Evolutionary conservation across 306 rosid species (phyloP), one percentile per base, ranked within the genome.

Genomic region (Vigna nakashimae): DNA sequence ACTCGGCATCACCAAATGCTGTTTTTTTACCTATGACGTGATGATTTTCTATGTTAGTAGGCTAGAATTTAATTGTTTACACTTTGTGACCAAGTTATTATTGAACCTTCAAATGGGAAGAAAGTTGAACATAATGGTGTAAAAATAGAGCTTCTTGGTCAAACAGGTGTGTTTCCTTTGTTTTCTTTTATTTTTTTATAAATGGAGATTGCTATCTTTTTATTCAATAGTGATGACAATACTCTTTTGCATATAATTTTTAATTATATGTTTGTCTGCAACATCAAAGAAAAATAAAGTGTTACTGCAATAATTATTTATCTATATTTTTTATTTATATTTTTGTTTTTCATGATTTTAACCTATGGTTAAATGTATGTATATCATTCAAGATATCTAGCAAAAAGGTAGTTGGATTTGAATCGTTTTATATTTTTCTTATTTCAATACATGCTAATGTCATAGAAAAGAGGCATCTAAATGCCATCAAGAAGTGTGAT

Each of bases 131-230:
- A 86, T 77, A 83, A 77, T 69, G 87, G 89, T 68, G 51, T 86
- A 32, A 86, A 86, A 77, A 69, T 83, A 69, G 89, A 86, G 83
- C 87, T 86, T 32, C 89, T 86, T 28, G 87, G 89, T 50, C 89
- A 80, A 74, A 86, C 83, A 80, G 89, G 89, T 83, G 52, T 51
- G 85, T 75, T 80, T 73, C 30, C 72, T 69, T 45, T 2, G 0
- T 0, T 43, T 59, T 7, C 6, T 4, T 53, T 20, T 20, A 20
- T 4, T 32, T 59, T 53, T 6, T 30, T 75, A 34, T 43, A 14
- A 24, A 28, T 74, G 28, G 62, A 56, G 26, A 45, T 34, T 51
- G 13, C 10, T 56, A 64, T 81, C 2, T 59, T 12, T 12, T 57
- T 24, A 30, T 38, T 30, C 34, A 30, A 30, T 30, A 30, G 36